Base-by-base conservation (phyloP, 805 yeast species). In the Ogataea pilisensis region DNA sequence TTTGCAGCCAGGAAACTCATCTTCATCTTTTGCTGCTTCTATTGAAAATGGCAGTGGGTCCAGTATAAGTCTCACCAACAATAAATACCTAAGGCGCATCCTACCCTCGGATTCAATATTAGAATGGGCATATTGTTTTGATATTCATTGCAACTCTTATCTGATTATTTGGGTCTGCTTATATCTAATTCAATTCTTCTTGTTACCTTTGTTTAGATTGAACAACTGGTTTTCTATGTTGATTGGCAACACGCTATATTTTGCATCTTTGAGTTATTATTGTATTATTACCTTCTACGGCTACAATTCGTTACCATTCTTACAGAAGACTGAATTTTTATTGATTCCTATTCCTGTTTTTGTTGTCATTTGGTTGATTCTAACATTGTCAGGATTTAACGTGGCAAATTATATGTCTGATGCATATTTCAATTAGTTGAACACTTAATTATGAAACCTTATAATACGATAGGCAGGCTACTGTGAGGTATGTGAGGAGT, bases 121-220 rank as follows among this genome's bases (percentile, higher is more conserved):
- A 39, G 96, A 90, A 58, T 90, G 96, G 96, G 89, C 91, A 1
- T 89, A 87, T 59, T 88, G 96, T 65, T 90, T 90, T 58, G 97
- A 89, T 55, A 82, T 89, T 21, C 97, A 90, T 64, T 87, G 96
- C 67, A 90, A 90, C 61, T 76, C 95, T n/a, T 88, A 85, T 58
- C 65, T 88, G 47, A 69, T 82, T 13, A 80, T 88, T 33, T 87
- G 95, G 95, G 72, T 86, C 39, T 63, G 76, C 37, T 67, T 88
- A 28, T 85, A 88, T 60, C 71, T 87, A 46, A 44, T 85, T 24
- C 95, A 88, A 62, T 84, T 86, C 55, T 56, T 87, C 35, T 60
- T 86, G 40, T 65, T 88, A 45, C 96, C 97, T 2, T 55, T 88
- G 14, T 64, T 88, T 31, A 76, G 80, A 38, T 60, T 78, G 53